These are phyloP conservation scores for Dipteronia sinensis DNA, from an alignment of 345 rosid genomes.

Conservation along the genomic window DNA sequence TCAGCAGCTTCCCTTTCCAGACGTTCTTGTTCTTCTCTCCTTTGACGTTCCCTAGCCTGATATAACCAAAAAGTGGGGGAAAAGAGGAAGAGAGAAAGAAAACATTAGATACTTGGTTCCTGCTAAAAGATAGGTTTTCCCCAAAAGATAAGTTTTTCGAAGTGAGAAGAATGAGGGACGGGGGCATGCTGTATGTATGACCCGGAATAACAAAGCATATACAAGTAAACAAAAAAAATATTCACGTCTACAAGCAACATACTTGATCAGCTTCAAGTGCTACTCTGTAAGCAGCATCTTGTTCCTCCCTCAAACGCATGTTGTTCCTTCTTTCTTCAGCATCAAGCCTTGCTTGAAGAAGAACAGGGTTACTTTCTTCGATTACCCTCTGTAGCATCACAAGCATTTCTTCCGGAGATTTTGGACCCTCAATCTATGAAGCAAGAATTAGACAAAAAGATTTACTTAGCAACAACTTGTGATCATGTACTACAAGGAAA, in stretches of 20 bases:
- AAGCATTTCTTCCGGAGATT: constrained; percentile 82
- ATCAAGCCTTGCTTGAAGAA: constrained; percentile 83
- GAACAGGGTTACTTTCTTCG: constrained; percentile 94
- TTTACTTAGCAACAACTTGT: not conserved
- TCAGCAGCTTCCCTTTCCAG: constrained; percentile 90
- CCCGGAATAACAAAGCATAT: constrained; percentile 8
- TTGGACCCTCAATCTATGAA: constrained; percentile 89
- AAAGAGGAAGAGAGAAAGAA: constrained; percentile 3
- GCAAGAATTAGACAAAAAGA: constrained; percentile 6
- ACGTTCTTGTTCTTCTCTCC: constrained; percentile 84
- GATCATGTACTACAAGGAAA: not conserved
- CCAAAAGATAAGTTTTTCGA: not conserved
- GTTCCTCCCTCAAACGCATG: constrained; percentile 89
- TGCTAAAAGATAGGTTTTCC: not conserved
- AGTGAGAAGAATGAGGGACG: not conserved
- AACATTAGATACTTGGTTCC: not conserved
- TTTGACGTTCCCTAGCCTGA: constrained; percentile 88
- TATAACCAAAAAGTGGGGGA: not conserved
- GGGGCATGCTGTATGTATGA: not conserved
- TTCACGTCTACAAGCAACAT: constrained; percentile 20
- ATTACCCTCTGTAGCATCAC: constrained; percentile 71
- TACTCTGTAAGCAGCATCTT: constrained; percentile 95
- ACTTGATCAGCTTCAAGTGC: constrained; percentile 99
- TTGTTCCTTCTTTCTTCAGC: constrained; percentile 93
- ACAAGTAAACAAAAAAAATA: not conserved